Evolutionary conservation across 129 eudicot genomes (phyloP), one percentile per base, ranked within the genome.

Genomic region (Saposhnikovia divaricata): DNA sequence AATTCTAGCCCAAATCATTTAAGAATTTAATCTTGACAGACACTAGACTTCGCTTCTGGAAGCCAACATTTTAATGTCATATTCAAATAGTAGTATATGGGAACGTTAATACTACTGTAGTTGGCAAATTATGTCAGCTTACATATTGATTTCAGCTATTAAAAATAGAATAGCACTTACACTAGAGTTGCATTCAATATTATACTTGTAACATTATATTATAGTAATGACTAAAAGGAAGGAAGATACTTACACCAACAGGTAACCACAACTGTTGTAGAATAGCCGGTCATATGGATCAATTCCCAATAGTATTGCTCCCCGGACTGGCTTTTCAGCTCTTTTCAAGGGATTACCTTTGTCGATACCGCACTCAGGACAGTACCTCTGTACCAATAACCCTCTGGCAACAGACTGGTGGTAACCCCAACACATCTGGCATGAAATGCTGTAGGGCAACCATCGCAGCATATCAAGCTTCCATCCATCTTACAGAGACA

Each of bases 381-480:
- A 96, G 81, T 88, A 96, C 99, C 99, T n/a, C n/a, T n/a, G n/a
- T n/a, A n/a, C n/a, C n/a, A 96, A 72, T 92, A 88, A 51, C 99
- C 99, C 79, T 89, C 97, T 14, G 99, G 99, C 97, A 96, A 84
- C 75, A 85, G 77, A 83, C 65, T 88, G 46, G 85, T 75, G 48
- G 87, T 89, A 83, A 96, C 87, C 9, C 98, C 99, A 7, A 96
- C 97, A 83, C 99, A 96, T 81, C 87, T 89, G 3, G 97, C 79
- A 89, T 96, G 99, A 82, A 82, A 96, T 42, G 99, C 98, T 16
- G 98, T 90, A 80, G 99, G 99, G 74, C 99, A 96, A 70, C 99
- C 98, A 86, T 96, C 99, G 82, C 99, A 96, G 71, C 99, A 96
- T 79, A 96, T 88, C 80, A 96, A 89, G 88, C 84, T 89, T 16